Base-by-base conservation (phyloP, 169 alveolate genomes). In the Plasmodium sp. region DNA sequence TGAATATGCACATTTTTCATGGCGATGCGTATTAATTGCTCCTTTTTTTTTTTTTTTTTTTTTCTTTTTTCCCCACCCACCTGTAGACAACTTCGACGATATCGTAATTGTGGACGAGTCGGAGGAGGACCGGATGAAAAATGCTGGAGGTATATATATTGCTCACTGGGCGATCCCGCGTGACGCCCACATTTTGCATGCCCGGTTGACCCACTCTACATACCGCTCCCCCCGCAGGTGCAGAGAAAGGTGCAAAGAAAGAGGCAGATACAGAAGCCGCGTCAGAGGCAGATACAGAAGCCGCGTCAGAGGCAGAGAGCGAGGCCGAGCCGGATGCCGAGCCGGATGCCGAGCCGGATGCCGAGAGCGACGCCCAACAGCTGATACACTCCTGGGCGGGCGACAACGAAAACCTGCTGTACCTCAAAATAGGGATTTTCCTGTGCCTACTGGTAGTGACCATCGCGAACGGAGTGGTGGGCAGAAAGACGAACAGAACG, bases 321-420 rank as follows among this genome's bases (percentile, higher is more conserved):
- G 27, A 22, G 27, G 27, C 27, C 27, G 27, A 22, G 27, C 27
- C 27, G 27, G 27, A 22, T 22, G 27, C 27, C 27, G 27, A 22
- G 27, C 27, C 27, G 27, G 27, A 22, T 22, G 27, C 27, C 27
- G 27, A 22, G 27, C 0, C 16, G 10, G 56, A 45, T 9, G 34
- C 36, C 3, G n/a, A n/a, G 33, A 31, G 43, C 16, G n/a, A 31
- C 16, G 4, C 22, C 31, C 39, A 34, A n/a, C n/a, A 34, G 34
- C 6, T 16, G 14, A 51, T 34, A 56, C 43, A 22, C 54, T n/a
- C 83, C 43, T 90, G 94, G 94, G 16, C 51, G n/a, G 91, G 94
- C 41, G 94, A 81, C 34, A 71, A 90, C 83, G 91, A 90, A 83
- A 90, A 81, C n/a, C 34, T 81, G 34, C 81, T 90, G 43, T 90